Evolutionary conservation across 495 filamentous ascomycete species (phyloP).

Genomic region (Aspergillus bridgeri): DNA sequence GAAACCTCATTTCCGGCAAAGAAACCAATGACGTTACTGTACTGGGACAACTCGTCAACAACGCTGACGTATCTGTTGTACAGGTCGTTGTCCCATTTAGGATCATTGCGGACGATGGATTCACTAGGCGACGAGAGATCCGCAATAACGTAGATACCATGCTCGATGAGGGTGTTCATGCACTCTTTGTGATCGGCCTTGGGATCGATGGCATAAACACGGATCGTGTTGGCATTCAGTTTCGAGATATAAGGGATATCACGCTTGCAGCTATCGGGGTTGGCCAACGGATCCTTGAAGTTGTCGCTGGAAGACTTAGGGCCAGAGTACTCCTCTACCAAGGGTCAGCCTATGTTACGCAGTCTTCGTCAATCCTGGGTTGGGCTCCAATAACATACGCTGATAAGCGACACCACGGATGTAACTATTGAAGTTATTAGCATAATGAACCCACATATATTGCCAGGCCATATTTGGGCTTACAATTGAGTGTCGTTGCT

Average conservation of each 20-base stretch:
- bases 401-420: slow-evolving; percentile 90
- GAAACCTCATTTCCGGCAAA: slow-evolving; percentile 95
- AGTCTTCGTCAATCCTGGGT: not conserved
- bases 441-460: not conserved
- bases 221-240: slow-evolving; percentile 80
- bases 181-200: slow-evolving; percentile 68
- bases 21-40: slow-evolving; percentile 86
- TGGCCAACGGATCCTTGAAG: slow-evolving; percentile 67
- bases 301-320: slow-evolving; percentile 29
- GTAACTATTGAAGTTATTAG: slow-evolving; percentile 37
- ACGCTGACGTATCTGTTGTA: slow-evolving; percentile 76
- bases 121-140: slow-evolving; percentile 77
- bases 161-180: slow-evolving; percentile 75
- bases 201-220: slow-evolving; percentile 88
- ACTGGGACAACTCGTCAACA: slow-evolving; percentile 70
- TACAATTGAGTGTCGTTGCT: slow-evolving; percentile 74
- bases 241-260: slow-evolving; percentile 74
- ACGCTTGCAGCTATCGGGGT: slow-evolving; percentile 62
- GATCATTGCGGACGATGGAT: slow-evolving; percentile 78
- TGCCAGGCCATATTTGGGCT: slow-evolving; percentile 16
- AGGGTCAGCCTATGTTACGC: slow-evolving; percentile 12
- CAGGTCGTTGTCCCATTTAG: slow-evolving; percentile 70
- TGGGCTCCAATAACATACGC: slow-evolving; percentile 37
- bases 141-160: slow-evolving; percentile 88
- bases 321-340: slow-evolving; percentile 44